phyloP scores from a whole-genome alignment of 768 basidiomycete species.

The Gelatoporia subvermispora region DNA sequence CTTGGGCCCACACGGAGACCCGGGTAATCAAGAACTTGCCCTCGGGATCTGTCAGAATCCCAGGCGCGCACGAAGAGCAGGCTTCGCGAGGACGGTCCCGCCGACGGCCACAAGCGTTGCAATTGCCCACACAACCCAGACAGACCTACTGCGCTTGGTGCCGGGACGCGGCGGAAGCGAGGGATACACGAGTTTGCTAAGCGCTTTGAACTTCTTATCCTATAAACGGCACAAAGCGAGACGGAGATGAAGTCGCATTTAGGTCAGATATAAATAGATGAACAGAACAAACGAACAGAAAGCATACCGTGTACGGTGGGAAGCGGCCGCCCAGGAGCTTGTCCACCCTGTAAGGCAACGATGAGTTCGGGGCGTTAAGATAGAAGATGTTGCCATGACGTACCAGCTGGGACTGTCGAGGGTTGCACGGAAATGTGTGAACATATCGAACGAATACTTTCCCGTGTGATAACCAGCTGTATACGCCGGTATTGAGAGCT shows the following conservation, averaged over 20 bases:
- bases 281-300: neutral
- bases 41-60: too few species aligned
- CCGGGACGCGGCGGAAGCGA: slow-evolving; percentile 1
- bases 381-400: slow-evolving; percentile 4
- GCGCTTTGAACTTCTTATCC: neutral
- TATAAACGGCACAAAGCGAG: neutral
- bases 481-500: neutral
- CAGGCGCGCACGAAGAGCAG: too few species aligned
- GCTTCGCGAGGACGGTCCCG: too few species aligned
- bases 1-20: too few species aligned
- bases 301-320: slow-evolving; percentile 34
- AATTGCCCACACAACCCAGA: too few species aligned
- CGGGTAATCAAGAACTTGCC: too few species aligned
- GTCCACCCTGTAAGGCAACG: slow-evolving; percentile 25
- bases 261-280: neutral
- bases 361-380: neutral
- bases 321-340: slow-evolving; percentile 25
- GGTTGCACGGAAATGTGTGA: slow-evolving; percentile 68
- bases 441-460: slow-evolving; percentile 70
- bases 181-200: neutral
- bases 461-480: slow-evolving; percentile 69
- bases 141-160: neutral
- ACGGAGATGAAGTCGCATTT: neutral
- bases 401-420: slow-evolving; percentile 38
- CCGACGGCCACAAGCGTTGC: too few species aligned